Conservation (phyloP, 805 yeast species). For the Tetrapisispora phaffii region DNA sequence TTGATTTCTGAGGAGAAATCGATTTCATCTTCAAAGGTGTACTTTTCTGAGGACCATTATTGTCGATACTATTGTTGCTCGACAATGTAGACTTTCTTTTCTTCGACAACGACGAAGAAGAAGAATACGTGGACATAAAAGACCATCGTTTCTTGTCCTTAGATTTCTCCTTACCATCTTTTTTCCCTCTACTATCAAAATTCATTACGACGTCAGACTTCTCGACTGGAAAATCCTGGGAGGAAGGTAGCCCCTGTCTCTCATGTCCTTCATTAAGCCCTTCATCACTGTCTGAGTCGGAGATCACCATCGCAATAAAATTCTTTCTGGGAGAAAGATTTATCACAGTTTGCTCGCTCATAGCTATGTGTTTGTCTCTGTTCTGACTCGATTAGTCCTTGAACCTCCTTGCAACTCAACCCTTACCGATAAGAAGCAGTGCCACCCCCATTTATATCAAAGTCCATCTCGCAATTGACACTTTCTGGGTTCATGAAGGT, state of each 20-base stretch:
- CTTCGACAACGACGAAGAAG: slow-evolving; percentile 13
- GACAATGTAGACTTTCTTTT: slow-evolving; percentile 28
- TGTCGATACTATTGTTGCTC: slow-evolving; percentile 12
- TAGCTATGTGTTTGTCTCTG: too few relatives aligned
- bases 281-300: slow-evolving; percentile 25
- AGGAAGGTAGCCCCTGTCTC: neutral
- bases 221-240: neutral
- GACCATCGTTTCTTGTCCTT: slow-evolving; percentile 18
- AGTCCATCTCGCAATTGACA: neutral
- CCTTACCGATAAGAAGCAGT: too few relatives aligned
- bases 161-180: neutral
- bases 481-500: neutral
- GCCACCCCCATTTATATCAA: neutral
- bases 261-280: neutral
- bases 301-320: slow-evolving; percentile 26
- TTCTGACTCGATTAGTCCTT: too few relatives aligned
- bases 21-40: neutral
- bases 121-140: slow-evolving; percentile 21
- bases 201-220: neutral
- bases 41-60: slow-evolving; percentile 1
- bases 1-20: slow-evolving; percentile 5
- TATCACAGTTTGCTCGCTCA: neutral
- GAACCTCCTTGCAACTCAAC: too few relatives aligned
- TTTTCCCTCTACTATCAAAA: neutral
- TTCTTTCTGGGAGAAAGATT: slow-evolving; percentile 6